phyloP scores from a whole-genome alignment of 768 basidiomycete genomes.

The Lactifluus rugatus region DNA sequence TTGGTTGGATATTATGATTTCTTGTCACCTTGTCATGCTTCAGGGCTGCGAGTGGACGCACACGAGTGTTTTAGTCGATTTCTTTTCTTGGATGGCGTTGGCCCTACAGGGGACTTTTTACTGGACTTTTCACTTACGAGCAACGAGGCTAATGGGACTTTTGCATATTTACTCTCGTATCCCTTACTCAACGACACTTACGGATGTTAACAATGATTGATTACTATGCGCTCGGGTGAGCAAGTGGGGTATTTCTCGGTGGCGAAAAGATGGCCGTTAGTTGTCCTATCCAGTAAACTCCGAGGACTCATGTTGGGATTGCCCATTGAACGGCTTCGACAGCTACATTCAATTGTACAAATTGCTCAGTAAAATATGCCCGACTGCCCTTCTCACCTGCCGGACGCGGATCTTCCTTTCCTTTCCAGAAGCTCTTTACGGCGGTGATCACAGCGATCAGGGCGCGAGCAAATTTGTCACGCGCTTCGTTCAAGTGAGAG shows the following conservation, averaged over 20 bases:
- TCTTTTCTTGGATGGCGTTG: not conserved
- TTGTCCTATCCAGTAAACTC: too few species aligned
- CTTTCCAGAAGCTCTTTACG: constrained; percentile 15
- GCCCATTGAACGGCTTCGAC: constrained; percentile 6
- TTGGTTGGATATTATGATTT: not conserved
- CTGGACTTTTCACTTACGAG: not conserved
- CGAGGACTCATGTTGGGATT: not conserved
- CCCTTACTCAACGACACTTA: not conserved
- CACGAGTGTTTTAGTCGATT: not conserved
- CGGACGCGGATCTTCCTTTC: constrained; percentile 1
- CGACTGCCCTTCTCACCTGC: constrained; percentile 1
- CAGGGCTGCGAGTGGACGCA: not conserved
- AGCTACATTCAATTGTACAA: constrained; percentile 9
- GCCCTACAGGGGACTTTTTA: not conserved
- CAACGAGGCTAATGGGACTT: not conserved
- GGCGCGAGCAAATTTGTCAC: constrained; percentile 12
- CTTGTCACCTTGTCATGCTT: not conserved
- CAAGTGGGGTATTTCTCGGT: not conserved
- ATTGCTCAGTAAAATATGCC: constrained; percentile 9
- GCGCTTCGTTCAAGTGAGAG: not conserved
- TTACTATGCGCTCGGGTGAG: not conserved
- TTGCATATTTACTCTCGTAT: not conserved
- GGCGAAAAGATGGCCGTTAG: not conserved
- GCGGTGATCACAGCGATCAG: constrained; percentile 1
- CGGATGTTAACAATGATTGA: not conserved